These are phyloP conservation scores for Sclerotinia sclerotiorum DNA, from an alignment of 2,329 filamentous ascomycete genomes.

Conservation along the genomic window DNA sequence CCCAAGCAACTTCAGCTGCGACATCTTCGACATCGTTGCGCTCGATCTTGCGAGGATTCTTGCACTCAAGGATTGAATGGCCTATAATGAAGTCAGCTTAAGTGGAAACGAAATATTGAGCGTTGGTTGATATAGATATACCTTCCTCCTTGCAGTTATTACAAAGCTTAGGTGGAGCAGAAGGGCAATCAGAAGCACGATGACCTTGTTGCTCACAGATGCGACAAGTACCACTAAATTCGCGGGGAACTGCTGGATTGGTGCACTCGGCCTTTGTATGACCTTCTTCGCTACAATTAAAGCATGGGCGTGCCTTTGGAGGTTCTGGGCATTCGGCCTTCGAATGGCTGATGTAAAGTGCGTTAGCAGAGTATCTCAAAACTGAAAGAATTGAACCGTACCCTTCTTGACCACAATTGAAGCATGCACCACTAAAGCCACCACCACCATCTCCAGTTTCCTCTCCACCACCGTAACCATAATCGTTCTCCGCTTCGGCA, in stretches of 20 bases:
- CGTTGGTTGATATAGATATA: slow-evolving; percentile 38
- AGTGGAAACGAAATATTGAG: neutral
- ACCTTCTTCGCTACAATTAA: slow-evolving; percentile 63
- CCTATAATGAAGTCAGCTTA: slow-evolving; percentile 43
- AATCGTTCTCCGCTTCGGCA: neutral
- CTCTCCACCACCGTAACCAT: slow-evolving; percentile 10
- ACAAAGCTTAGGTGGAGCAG: slow-evolving; percentile 56
- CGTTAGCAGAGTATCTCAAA: neutral
- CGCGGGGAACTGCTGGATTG: slow-evolving; percentile 50
- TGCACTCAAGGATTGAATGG: slow-evolving; percentile 57
- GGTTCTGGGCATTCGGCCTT: slow-evolving; percentile 34
- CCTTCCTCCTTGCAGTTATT: slow-evolving; percentile 62
- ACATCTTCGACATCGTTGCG: slow-evolving; percentile 51
- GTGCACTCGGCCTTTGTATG: slow-evolving; percentile 64
- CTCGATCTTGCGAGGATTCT: slow-evolving; percentile 59
- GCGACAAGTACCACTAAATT: slow-evolving; percentile 59
- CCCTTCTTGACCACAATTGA: slow-evolving; percentile 63
- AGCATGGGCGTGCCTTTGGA: slow-evolving; percentile 31
- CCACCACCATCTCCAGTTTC: slow-evolving; percentile 23
- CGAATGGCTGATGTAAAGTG: slow-evolving; percentile 23
- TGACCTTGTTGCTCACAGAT: slow-evolving; percentile 56
- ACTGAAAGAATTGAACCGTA: slow-evolving; percentile 41
- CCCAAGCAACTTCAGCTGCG: slow-evolving; percentile 57
- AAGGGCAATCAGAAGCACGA: slow-evolving; percentile 61
- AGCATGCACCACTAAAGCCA: slow-evolving; percentile 47